A percentile compares a stretch with the other conserved stretches of the same genome.
Evolutionary conservation across 1,284 basidiomycete genomes (phyloP).

Genomic region (Xanthoconium separans): DNA sequence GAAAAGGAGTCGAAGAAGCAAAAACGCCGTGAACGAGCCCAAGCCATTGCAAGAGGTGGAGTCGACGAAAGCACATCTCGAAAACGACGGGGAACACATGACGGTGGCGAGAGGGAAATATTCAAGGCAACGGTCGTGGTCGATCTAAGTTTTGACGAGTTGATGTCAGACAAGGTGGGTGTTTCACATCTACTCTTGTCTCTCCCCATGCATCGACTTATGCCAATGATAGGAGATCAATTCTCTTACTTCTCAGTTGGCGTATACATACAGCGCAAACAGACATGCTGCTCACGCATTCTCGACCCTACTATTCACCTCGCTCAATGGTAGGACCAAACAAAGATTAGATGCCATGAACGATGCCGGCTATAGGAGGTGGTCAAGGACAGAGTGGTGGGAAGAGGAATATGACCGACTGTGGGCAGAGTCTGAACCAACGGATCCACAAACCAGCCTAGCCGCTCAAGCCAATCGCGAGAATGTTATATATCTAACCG

Average conservation of each 20-base stretch:
- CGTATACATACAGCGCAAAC: slow-evolving; percentile 88
- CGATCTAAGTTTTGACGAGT: slow-evolving; percentile 92
- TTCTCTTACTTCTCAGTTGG: slow-evolving; percentile 86
- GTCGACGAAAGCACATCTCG: slow-evolving; percentile 47
- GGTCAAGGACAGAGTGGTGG: slow-evolving; percentile 85
- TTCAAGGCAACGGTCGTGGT: slow-evolving; percentile 82
- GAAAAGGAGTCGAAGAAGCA: slow-evolving; percentile 74
- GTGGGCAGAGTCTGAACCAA: slow-evolving; percentile 43
- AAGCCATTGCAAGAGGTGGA: slow-evolving; percentile 57
- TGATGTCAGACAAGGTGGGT: slow-evolving; percentile 91
- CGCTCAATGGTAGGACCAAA: slow-evolving; percentile 69
- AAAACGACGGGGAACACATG: slow-evolving; percentile 42
- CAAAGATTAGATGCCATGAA: slow-evolving; percentile 68
- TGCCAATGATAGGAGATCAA: slow-evolving; percentile 69
- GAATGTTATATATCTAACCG: slow-evolving; percentile 89
- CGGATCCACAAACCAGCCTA: slow-evolving; percentile 8
- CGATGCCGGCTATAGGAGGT: slow-evolving; percentile 73
- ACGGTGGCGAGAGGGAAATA: slow-evolving; percentile 34
- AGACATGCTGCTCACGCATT: slow-evolving; percentile 73
- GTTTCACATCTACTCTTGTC: slow-evolving; percentile 14
- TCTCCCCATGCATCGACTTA: slow-evolving; percentile 19
- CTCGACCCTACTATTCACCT: slow-evolving; percentile 72
- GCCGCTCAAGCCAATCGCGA: slow-evolving; percentile 28
- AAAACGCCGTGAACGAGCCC: slow-evolving; percentile 55
- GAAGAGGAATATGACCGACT: slow-evolving; percentile 66